phyloP scores from a whole-genome alignment of 2,329 filamentous ascomycete genomes.

The Bipolaris gigantea region DNA sequence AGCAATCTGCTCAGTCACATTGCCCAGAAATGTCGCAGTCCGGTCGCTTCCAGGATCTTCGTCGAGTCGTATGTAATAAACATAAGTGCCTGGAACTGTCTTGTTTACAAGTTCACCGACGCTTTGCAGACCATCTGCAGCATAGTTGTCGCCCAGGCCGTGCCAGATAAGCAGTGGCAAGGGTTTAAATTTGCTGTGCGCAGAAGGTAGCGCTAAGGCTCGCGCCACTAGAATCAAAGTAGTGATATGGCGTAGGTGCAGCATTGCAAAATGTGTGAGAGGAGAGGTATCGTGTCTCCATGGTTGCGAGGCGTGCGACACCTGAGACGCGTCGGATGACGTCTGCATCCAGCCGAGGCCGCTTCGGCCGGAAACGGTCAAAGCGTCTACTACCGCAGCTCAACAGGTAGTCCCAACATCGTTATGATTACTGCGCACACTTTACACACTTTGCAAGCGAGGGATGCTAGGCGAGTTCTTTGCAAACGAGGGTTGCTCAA shows the following conservation, averaged over 20 bases:
- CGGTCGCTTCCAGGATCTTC: conserved; percentile 70
- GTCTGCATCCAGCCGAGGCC: conserved; percentile 21
- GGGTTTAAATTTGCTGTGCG: conserved; percentile 19
- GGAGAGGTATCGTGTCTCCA: conserved; percentile 3
- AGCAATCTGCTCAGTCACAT: conserved; percentile 76
- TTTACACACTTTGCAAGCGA: too few species aligned
- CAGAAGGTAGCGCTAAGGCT: conserved; percentile 19
- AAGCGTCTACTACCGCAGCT: neutral
- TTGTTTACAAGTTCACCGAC: conserved; percentile 72
- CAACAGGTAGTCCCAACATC: too few species aligned
- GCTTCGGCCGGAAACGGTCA: conserved; percentile 16
- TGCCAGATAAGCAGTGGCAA: conserved; percentile 97
- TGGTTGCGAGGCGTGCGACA: conserved; percentile 9
- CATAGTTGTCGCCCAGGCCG: conserved; percentile 75
- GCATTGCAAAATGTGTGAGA: conserved; percentile 16
- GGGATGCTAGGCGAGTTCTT: too few species aligned
- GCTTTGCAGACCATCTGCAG: conserved; percentile 70
- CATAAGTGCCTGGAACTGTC: conserved; percentile 78
- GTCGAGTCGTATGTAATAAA: conserved; percentile 76
- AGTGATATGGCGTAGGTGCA: conserved; percentile 26
- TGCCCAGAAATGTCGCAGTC: conserved; percentile 85
- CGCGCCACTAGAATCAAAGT: conserved; percentile 24
- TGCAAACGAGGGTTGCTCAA: too few species aligned
- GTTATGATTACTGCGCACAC: too few species aligned
- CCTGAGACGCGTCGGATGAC: conserved; percentile 22